These are phyloP conservation scores for Chrysoporthe cubensis DNA, from an alignment of 2,329 filamentous ascomycete species.

Conservation along the genomic window DNA sequence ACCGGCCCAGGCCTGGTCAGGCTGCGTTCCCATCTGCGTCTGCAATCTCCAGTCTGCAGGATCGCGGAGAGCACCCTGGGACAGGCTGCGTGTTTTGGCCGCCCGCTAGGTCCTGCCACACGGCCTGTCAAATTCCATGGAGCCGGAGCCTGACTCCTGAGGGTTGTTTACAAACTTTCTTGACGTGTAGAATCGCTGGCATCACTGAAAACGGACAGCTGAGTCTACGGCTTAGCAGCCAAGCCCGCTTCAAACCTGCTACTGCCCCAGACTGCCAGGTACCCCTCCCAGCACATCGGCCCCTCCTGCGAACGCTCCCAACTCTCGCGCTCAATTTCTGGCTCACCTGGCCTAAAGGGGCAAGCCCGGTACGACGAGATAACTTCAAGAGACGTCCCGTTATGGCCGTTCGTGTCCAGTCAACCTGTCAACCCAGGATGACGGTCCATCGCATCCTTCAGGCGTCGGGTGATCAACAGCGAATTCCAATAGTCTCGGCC, in stretches of 20 bases:
- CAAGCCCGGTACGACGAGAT: conserved; percentile 11
- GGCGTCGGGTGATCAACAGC: conserved; percentile 25
- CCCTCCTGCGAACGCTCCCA: conserved; percentile 20
- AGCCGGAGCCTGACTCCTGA: neutral
- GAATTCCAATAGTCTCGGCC: conserved; percentile 28
- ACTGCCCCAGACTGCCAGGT: conserved; percentile 17
- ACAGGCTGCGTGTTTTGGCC: conserved; percentile 20
- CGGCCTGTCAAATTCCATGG: conserved; percentile 12
- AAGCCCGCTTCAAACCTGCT: conserved; percentile 22
- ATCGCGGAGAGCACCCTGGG: conserved; percentile 12
- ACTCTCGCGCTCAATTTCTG: conserved; percentile 3
- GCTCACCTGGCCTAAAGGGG: conserved; percentile 19
- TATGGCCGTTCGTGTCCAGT: conserved; percentile 1
- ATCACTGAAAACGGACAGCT: conserved; percentile 23
- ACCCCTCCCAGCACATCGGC: conserved; percentile 18
- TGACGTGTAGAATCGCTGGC: conserved; percentile 11
- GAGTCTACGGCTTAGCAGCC: conserved; percentile 14
- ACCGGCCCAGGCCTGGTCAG: conserved; percentile 12
- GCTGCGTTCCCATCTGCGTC: conserved; percentile 24
- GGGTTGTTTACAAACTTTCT: conserved; percentile 2
- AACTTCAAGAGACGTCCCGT: conserved; percentile 18
- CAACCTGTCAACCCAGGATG: neutral
- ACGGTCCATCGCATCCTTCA: conserved; percentile 24
- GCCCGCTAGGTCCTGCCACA: conserved; percentile 20
- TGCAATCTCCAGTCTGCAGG: conserved; percentile 28